These are phyloP conservation scores for Calonectria multiphialidica DNA, from an alignment of 2,329 filamentous ascomycete genomes.

Conservation along the genomic window DNA sequence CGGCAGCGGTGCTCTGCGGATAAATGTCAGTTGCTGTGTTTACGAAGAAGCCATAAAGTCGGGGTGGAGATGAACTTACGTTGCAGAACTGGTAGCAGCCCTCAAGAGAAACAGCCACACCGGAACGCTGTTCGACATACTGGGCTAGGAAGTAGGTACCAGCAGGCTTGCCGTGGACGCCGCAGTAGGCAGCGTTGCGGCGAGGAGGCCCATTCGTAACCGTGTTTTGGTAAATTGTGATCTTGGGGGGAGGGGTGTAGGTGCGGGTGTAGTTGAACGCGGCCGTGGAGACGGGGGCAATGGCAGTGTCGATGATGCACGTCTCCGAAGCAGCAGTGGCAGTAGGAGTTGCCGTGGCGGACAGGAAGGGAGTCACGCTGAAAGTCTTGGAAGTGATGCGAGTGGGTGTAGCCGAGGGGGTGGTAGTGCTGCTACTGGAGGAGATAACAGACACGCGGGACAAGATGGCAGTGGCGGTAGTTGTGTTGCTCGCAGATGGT, in stretches of 20 bases:
- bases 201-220: slow-evolving; percentile 47
- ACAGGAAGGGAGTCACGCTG: slow-evolving; percentile 24
- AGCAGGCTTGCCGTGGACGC: slow-evolving; percentile 50
- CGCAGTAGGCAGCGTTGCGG: slow-evolving; percentile 50
- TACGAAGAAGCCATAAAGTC: background rate
- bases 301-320: slow-evolving; percentile 8
- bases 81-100: slow-evolving; percentile 57
- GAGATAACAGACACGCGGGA: background rate
- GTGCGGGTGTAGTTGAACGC: slow-evolving; percentile 39
- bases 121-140: slow-evolving; percentile 50
- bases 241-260: slow-evolving; percentile 36
- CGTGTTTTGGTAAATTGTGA: slow-evolving; percentile 46
- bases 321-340: slow-evolving; percentile 22
- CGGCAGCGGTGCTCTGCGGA: slow-evolving; percentile 46
- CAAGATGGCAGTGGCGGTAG: slow-evolving; percentile 16
- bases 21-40: background rate
- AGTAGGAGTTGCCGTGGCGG: slow-evolving; percentile 6
- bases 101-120: slow-evolving; percentile 50
- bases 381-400: slow-evolving; percentile 16
- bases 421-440: slow-evolving; percentile 26
- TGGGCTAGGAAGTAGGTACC: slow-evolving; percentile 54
- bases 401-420: slow-evolving; percentile 25
- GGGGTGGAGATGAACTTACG: slow-evolving; percentile 38
- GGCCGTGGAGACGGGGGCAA: slow-evolving; percentile 46
- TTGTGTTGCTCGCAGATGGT: slow-evolving; percentile 28